phyloP scores from a whole-genome alignment of 257 asterid species.

The Lycium ferocissimum region DNA sequence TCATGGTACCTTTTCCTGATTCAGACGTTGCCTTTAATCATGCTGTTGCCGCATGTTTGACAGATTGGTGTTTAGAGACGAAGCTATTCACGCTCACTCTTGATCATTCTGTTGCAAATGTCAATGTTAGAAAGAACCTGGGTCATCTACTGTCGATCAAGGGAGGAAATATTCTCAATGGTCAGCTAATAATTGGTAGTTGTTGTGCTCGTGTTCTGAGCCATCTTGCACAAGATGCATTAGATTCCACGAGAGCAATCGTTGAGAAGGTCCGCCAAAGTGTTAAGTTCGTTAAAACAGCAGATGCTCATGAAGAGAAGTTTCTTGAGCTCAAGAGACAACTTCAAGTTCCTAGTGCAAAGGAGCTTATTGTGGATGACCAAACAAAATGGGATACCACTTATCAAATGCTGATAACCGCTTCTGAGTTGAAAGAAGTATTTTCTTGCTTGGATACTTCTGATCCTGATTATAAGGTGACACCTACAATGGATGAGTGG shows the following conservation, averaged over 20 bases:
- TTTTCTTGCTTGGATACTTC: slow-evolving; percentile 69
- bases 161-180: slow-evolving; percentile 55
- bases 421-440: slow-evolving; percentile 79
- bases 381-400: slow-evolving; percentile 78
- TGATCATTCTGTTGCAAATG: slow-evolving; percentile 45
- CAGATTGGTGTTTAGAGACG: slow-evolving; percentile 67
- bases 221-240: slow-evolving; percentile 65
- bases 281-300: slow-evolving; percentile 73
- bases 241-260: slow-evolving; percentile 48
- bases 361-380: slow-evolving; percentile 64
- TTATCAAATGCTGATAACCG: slow-evolving; percentile 80
- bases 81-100: slow-evolving; percentile 66
- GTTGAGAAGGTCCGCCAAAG: slow-evolving; percentile 67
- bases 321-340: slow-evolving; percentile 61
- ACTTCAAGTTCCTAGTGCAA: slow-evolving; percentile 86
- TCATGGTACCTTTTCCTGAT: slow-evolving; percentile 57
- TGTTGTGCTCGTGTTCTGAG: slow-evolving; percentile 72
- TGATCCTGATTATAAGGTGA: slow-evolving; percentile 60
- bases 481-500: slow-evolving; percentile 79
- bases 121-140: slow-evolving; percentile 53
- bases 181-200: slow-evolving; percentile 70
- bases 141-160: slow-evolving; percentile 58
- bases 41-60: slow-evolving; percentile 64
- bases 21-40: slow-evolving; percentile 60
- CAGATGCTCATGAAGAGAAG: slow-evolving; percentile 53